Conservation (phyloP, 2,329 filamentous ascomycete species). For the Fusarium phyllophilum region DNA sequence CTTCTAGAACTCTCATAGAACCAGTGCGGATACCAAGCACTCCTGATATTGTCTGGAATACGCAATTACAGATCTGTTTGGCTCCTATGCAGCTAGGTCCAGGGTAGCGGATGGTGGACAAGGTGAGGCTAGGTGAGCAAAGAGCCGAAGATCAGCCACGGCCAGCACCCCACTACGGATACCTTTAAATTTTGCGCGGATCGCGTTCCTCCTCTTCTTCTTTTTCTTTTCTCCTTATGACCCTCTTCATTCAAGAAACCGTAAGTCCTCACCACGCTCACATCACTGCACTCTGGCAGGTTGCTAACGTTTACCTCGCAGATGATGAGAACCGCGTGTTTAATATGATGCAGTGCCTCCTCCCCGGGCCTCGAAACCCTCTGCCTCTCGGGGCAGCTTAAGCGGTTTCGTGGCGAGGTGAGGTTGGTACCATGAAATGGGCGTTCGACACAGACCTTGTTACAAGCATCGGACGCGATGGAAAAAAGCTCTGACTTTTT, state of each 20-base stretch:
- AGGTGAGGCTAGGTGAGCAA: neutral
- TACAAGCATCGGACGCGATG: conserved; percentile 90
- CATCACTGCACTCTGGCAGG: fast-evolving
- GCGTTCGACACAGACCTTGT: conserved; percentile 99
- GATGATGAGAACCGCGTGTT: conserved; percentile 99
- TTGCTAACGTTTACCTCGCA: conserved; percentile 55
- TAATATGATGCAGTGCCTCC: conserved; percentile 81
- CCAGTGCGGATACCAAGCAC: neutral
- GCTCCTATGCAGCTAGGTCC: too few relatives aligned
- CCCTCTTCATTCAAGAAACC: conserved; percentile 99
- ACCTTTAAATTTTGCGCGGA: conserved; percentile 51
- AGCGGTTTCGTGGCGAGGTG: conserved; percentile 80
- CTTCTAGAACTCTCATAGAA: neutral
- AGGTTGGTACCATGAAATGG: conserved; percentile 86
- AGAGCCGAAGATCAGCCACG: conserved; percentile 45
- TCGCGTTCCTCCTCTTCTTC: conserved; percentile 45
- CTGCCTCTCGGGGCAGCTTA: conserved; percentile 76
- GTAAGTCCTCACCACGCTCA: conserved; percentile 66
- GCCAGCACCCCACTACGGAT: conserved; percentile 34
- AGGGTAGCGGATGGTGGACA: fast-evolving
- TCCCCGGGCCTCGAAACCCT: conserved; percentile 80
- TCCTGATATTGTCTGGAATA: too few relatives aligned
- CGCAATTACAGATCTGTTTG: neutral
- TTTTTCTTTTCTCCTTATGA: conserved; percentile 72
- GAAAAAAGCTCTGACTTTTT: conserved; percentile 91